Evolutionary conservation across 352 stramenopile species (phyloP).

Genomic region (Globisporangium middletonii): DNA sequence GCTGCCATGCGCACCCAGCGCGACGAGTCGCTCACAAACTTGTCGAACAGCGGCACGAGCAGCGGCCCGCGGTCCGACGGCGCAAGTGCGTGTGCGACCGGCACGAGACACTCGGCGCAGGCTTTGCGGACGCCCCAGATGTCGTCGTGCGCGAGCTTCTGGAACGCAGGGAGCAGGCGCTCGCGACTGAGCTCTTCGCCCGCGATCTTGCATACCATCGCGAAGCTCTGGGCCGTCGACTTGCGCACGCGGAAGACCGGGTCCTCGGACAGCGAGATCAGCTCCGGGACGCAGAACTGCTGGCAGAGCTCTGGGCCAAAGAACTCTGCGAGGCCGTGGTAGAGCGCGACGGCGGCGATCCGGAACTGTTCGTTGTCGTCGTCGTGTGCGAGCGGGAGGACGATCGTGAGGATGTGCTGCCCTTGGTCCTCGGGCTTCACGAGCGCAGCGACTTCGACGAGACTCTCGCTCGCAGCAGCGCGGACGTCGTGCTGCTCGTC

Average conservation of each 20-base stretch:
- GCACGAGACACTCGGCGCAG: conserved; percentile 88
- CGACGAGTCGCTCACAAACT: conserved; percentile 85
- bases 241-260: conserved; percentile 92
- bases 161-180: conserved; percentile 88
- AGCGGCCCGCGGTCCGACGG: conserved; percentile 58
- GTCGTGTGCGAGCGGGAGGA: conserved; percentile 88
- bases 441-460: conserved; percentile 83
- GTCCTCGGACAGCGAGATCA: conserved; percentile 90
- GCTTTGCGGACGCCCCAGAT: conserved; percentile 93
- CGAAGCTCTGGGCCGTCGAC: conserved; percentile 88
- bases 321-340: conserved; percentile 88
- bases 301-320: conserved; percentile 87
- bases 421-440: conserved; percentile 87
- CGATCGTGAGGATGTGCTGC: conserved; percentile 90
- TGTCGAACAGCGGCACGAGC: conserved; percentile 88
- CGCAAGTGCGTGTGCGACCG: conserved; percentile 82
- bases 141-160: conserved; percentile 88
- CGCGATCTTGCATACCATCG: conserved; percentile 84
- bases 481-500: conserved; percentile 88
- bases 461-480: conserved; percentile 74
- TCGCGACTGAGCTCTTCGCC: conserved; percentile 70
- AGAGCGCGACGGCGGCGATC: conserved; percentile 90
- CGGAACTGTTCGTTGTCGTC: conserved; percentile 90
- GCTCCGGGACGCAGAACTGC: conserved; percentile 90
- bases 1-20: conserved; percentile 93